A percentile compares a stretch with the other conserved stretches of the same genome.
phyloP scores from a whole-genome alignment of 2,329 filamentous ascomycete species.

The Aulographum hederae region DNA sequence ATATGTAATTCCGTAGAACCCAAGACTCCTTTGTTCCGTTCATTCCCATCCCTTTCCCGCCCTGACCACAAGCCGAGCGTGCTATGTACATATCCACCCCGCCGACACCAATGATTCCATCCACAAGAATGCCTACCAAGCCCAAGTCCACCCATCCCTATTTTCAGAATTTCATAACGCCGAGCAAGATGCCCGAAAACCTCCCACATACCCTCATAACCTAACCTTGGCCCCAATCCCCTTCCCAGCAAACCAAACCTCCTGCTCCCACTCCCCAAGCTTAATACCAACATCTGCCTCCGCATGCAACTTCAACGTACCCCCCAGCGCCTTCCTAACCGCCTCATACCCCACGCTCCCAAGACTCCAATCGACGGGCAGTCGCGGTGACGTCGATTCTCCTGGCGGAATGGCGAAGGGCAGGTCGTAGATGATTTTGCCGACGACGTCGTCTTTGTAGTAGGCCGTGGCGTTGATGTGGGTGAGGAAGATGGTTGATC shows the following conservation, averaged over 20 bases:
- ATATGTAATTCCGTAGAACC: too few relatives aligned
- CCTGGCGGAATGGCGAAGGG: constrained; percentile 67
- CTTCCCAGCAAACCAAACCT: constrained; percentile 31
- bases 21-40: too few relatives aligned
- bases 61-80: too few relatives aligned
- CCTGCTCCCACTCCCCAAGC: constrained; percentile 58
- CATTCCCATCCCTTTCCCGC: too few relatives aligned
- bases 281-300: constrained; percentile 56
- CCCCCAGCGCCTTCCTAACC: constrained; percentile 62
- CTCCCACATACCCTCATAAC: too few relatives aligned
- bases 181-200: too few relatives aligned
- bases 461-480: constrained; percentile 68
- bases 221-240: constrained; percentile 29
- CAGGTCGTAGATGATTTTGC: constrained; percentile 54
- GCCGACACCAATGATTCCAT: too few relatives aligned
- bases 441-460: constrained; percentile 66
- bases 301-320: constrained; percentile 60
- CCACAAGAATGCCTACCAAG: too few relatives aligned
- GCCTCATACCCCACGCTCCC: constrained; percentile 69
- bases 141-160: too few relatives aligned
- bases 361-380: constrained; percentile 69
- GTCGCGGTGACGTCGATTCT: constrained; percentile 47
- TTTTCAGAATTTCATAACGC: too few relatives aligned
- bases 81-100: too few relatives aligned
- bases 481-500: constrained; percentile 60